phyloP scores from a whole-genome alignment of 495 filamentous ascomycete species.

The Hypoxylon trugodes region DNA sequence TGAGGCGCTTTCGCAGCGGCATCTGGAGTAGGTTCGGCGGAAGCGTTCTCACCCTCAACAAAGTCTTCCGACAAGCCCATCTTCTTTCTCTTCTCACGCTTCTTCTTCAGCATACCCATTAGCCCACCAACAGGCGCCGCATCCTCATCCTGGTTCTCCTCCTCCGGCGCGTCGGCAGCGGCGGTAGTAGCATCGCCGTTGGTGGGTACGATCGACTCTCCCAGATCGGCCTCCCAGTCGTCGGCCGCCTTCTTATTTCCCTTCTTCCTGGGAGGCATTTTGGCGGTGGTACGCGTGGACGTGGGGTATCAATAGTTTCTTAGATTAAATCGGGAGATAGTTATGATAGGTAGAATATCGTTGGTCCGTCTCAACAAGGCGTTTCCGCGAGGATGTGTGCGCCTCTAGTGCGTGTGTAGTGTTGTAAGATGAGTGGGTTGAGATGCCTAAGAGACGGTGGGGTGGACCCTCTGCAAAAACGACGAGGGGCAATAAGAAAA shows the following conservation, averaged over 20 bases:
- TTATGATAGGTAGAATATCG: no score
- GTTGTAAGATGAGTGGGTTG: background rate
- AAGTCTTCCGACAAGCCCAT: slow-evolving; percentile 84
- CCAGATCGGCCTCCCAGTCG: slow-evolving; percentile 97
- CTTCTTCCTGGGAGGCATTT: slow-evolving; percentile 95
- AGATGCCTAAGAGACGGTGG: slow-evolving; percentile 1
- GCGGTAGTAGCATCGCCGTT: slow-evolving; percentile 52
- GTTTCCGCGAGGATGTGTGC: background rate
- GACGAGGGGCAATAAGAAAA: slow-evolving; percentile 20
- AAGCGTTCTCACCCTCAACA: slow-evolving; percentile 73
- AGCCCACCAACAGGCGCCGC: slow-evolving; percentile 70
- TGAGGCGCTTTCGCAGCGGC: slow-evolving; percentile 77
- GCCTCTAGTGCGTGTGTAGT: no score
- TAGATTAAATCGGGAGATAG: background rate
- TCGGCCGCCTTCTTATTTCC: slow-evolving; percentile 85
- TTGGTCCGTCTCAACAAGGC: no score
- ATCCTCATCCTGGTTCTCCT: slow-evolving; percentile 61
- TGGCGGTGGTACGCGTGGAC: slow-evolving; percentile 18
- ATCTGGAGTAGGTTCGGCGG: slow-evolving; percentile 58
- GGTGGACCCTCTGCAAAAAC: slow-evolving; percentile 21
- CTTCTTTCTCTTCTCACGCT: slow-evolving; percentile 89
- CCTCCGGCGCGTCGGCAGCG: slow-evolving; percentile 51
- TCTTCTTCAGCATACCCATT: slow-evolving; percentile 88
- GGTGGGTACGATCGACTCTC: slow-evolving; percentile 70
- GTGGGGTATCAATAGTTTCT: background rate